Conservation (phyloP, 2,329 filamentous ascomycete species). For the Penicillium sp. region DNA sequence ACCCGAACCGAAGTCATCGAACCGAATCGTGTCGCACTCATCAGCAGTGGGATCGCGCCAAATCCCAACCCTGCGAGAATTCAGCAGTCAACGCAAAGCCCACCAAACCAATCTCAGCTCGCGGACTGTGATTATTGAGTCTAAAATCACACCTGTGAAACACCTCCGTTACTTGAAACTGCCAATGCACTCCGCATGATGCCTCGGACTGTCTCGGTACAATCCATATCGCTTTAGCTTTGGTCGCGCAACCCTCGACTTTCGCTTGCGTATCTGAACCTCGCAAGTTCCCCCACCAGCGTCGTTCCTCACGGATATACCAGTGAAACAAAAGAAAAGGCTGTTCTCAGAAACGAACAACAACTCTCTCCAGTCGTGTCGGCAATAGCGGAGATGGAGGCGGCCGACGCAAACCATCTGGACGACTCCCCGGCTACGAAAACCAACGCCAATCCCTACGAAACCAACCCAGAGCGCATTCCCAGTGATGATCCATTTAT, state of each 20-base stretch:
- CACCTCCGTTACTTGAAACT: background rate
- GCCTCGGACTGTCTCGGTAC: conserved; percentile 12
- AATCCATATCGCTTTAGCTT: conserved; percentile 18
- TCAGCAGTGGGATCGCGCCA: conserved; percentile 6
- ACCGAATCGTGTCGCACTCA: background rate
- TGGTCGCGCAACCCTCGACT: conserved; percentile 15
- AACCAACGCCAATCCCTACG: conserved; percentile 32
- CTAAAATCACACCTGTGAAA: background rate
- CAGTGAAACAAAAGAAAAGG: background rate
- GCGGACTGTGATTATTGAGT: background rate
- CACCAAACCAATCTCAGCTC: background rate
- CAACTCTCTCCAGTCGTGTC: background rate
- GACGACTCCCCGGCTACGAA: conserved; percentile 21
- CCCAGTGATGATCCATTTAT: conserved; percentile 36
- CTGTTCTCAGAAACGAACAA: background rate
- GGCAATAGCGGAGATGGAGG: conserved; percentile 26
- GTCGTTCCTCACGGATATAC: background rate
- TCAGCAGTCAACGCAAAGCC: background rate
- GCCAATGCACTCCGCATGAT: conserved; percentile 17
- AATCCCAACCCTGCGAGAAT: background rate
- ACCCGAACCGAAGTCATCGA: background rate
- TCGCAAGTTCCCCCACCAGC: background rate
- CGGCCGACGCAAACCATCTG: conserved; percentile 18
- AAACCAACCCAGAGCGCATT: conserved; percentile 32
- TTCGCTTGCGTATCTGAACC: conserved; percentile 13